A percentile compares a stretch with the other conserved stretches of the same genome.
phyloP scores from a whole-genome alignment of 257 asterid genomes.

The Plantago major region DNA sequence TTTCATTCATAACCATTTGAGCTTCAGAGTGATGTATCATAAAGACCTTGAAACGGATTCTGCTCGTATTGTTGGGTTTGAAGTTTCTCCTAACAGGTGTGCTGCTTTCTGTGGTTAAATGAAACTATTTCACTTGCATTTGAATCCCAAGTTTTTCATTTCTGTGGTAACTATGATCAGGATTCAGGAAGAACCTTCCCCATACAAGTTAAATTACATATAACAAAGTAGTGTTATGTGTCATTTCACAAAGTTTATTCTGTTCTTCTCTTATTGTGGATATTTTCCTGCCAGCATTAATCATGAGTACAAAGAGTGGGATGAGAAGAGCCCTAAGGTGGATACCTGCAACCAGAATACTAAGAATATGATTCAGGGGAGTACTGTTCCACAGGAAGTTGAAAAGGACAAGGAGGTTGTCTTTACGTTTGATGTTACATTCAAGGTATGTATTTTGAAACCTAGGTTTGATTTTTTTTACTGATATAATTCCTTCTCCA shows the following conservation, averaged over 20 bases:
- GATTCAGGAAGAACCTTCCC: too few relatives aligned
- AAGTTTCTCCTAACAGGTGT: constrained; percentile 67
- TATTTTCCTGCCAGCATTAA: constrained; percentile 41
- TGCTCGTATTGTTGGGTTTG: too few relatives aligned
- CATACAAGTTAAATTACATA: too few relatives aligned
- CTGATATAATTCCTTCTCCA: too few relatives aligned
- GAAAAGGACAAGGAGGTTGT: constrained; percentile 38
- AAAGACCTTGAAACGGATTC: too few relatives aligned
- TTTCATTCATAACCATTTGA: constrained; percentile 59
- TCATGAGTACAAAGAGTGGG: constrained; percentile 60
- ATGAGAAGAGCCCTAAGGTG: constrained; percentile 43
- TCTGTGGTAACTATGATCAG: too few relatives aligned
- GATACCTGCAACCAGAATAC: constrained; percentile 55
- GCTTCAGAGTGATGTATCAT: too few relatives aligned
- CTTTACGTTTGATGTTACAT: constrained; percentile 55
- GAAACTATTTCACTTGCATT: too few relatives aligned
- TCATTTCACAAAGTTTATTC: not conserved
- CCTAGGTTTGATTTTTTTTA: constrained; percentile 4
- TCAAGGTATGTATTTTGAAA: constrained; percentile 32
- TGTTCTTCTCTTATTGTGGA: constrained; percentile 10
- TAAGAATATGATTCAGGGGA: constrained; percentile 41
- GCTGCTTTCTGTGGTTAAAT: constrained; percentile 16
- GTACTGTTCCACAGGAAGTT: constrained; percentile 55
- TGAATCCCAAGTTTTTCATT: too few relatives aligned
- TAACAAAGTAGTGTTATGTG: too few relatives aligned